phyloP scores from a whole-genome alignment of 2,329 filamentous ascomycete species.

The Moelleriella libera region DNA sequence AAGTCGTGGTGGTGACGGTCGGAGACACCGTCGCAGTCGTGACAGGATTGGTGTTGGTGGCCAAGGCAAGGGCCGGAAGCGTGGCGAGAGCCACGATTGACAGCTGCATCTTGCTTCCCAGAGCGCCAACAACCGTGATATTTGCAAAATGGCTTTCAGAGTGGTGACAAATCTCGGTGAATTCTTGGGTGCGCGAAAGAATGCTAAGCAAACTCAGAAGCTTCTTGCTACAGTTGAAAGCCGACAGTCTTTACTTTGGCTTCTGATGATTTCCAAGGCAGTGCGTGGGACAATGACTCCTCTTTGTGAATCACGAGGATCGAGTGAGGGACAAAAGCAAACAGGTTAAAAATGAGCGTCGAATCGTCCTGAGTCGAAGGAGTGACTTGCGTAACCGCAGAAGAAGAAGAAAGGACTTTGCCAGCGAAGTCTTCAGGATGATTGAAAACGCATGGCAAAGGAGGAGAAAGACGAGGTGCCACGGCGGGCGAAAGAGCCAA shows the following conservation, averaged over 20 bases:
- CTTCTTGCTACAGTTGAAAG: no score
- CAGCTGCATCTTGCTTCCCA: slow-evolving; percentile 11
- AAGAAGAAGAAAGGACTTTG: slow-evolving; percentile 29
- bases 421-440: slow-evolving; percentile 34
- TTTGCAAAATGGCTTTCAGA: background rate
- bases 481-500: background rate
- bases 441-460: slow-evolving; percentile 9
- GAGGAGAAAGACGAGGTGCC: slow-evolving; percentile 1
- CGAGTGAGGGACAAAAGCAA: background rate
- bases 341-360: background rate
- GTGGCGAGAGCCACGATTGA: slow-evolving; percentile 30
- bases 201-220: no score
- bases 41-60: slow-evolving; percentile 11
- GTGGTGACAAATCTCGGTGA: background rate
- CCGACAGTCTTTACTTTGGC: no score
- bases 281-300: background rate
- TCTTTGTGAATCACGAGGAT: background rate
- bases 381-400: slow-evolving; percentile 8
- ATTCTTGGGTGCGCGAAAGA: background rate
- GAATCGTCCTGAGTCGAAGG: slow-evolving; percentile 1
- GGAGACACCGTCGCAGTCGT: background rate
- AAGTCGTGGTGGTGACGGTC: slow-evolving; percentile 31
- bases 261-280: no score
- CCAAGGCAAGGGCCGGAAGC: slow-evolving; percentile 39
- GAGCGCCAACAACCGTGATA: no score